phyloP scores from a whole-genome alignment of 257 asterid species.

The Fraxinus cuspidata region DNA sequence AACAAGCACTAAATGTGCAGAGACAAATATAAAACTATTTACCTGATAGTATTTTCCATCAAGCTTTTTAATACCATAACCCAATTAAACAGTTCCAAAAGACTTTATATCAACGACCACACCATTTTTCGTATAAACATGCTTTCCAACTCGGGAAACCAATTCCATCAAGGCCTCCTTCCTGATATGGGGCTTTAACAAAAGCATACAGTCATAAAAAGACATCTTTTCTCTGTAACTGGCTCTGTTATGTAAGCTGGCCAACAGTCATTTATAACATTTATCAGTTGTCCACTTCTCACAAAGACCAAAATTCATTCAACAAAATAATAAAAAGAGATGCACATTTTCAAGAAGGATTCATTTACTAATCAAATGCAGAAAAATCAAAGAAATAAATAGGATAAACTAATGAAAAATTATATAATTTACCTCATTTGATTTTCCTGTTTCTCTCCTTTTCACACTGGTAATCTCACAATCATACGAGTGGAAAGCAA shows the following conservation, averaged over 20 bases:
- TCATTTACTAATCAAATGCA: neutral
- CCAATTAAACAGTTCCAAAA: constrained; percentile 61
- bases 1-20: neutral
- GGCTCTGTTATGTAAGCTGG: constrained; percentile 15
- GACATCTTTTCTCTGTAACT: constrained; percentile 58
- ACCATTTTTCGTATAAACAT: constrained; percentile 68
- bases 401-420: neutral
- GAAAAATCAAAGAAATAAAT: neutral
- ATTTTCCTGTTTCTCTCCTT: neutral
- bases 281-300: constrained; percentile 17
- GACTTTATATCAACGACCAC: constrained; percentile 62
- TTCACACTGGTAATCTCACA: neutral
- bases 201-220: constrained; percentile 86
- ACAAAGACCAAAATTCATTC: neutral
- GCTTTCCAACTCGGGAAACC: constrained; percentile 62
- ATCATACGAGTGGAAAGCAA: neutral
- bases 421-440: neutral
- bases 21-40: neutral
- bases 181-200: constrained; percentile 61
- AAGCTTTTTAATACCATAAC: constrained; percentile 83
- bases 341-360: neutral
- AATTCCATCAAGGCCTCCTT: constrained; percentile 51
- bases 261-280: constrained; percentile 8
- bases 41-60: constrained; percentile 92
- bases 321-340: neutral